Percentiles rank a stretch among this genome's conserved stretches.
These are phyloP conservation scores for Rehmannia glutinosa DNA, from an alignment of 257 asterid genomes.

Conservation along the genomic window DNA sequence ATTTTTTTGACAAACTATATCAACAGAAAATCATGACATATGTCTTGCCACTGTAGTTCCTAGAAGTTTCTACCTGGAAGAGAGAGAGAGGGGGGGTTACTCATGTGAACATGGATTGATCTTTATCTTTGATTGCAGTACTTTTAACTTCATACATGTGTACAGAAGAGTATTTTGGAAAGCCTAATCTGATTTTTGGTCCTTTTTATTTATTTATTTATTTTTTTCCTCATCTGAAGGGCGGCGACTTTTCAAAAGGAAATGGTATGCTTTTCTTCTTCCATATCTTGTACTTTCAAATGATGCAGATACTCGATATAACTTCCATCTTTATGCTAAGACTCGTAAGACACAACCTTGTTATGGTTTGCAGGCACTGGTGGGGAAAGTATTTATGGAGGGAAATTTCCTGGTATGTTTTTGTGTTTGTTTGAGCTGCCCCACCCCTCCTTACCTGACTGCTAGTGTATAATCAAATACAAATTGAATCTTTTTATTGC, in stretches of 20 bases:
- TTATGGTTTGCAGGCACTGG: conserved; percentile 99
- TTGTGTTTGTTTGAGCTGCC: conserved; percentile 9
- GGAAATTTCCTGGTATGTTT: conserved; percentile 80
- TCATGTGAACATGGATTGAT: neutral
- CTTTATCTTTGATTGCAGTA: neutral
- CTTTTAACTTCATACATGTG: neutral
- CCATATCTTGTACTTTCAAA: conserved; percentile 59
- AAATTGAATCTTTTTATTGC: conserved; percentile 13
- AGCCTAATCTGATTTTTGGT: conserved; percentile 20
- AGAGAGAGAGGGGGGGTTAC: no score
- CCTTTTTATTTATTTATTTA: no score
- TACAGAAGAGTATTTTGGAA: neutral
- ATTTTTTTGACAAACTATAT: neutral
- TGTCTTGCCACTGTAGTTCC: neutral
- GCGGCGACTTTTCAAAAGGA: conserved; percentile 97
- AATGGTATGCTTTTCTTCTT: conserved; percentile 81
- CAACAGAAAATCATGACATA: neutral
- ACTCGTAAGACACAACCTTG: conserved; percentile 68
- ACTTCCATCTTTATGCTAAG: conserved; percentile 65
- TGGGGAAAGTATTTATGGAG: conserved; percentile 98
- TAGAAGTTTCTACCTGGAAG: neutral
- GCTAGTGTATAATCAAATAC: conserved; percentile 1
- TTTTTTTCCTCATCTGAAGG: conserved; percentile 45
- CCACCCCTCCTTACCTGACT: neutral
- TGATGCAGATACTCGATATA: conserved; percentile 52